Conservation (phyloP, 768 basidiomycete species). For the Russula brevipes region DNA sequence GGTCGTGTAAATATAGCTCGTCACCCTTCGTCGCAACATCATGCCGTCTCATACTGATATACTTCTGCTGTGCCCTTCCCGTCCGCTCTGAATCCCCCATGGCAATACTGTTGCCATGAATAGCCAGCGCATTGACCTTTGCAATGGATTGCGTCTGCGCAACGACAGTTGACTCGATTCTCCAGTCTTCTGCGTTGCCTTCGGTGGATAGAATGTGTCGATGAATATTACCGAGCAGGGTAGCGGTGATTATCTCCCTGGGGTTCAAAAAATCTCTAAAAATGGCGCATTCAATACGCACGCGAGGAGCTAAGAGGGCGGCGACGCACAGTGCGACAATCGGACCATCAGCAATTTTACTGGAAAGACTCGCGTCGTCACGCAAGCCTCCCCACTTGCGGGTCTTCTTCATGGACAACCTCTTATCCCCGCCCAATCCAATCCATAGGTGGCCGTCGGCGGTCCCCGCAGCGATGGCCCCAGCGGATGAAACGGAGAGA, state of each 20-base stretch:
- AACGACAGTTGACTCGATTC: conserved; percentile 43
- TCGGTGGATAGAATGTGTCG: conserved; percentile 45
- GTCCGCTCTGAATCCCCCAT: conserved; percentile 58
- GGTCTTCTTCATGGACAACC: conserved; percentile 38
- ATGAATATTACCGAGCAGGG: conserved; percentile 54
- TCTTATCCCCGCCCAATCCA: conserved; percentile 63
- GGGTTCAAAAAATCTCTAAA: conserved; percentile 37
- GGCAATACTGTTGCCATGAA: conserved; percentile 43
- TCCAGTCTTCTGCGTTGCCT: conserved; percentile 36
- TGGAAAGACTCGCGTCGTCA: conserved; percentile 39
- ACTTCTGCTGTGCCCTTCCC: conserved; percentile 50
- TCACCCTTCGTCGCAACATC: not conserved
- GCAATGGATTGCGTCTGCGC: conserved; percentile 40
- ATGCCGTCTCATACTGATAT: not conserved
- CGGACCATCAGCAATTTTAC: conserved; percentile 65
- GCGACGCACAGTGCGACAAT: conserved; percentile 59
- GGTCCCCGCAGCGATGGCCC: conserved; percentile 62
- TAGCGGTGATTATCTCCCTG: conserved; percentile 48
- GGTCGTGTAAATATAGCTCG: not conserved
- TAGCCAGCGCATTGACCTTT: conserved; percentile 64
- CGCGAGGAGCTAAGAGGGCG: not conserved
- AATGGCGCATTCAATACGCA: not conserved
- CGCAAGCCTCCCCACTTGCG: conserved; percentile 72
- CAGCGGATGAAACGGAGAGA: conserved; percentile 51
- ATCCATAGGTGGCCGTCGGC: conserved; percentile 72